A percentile compares a stretch with the other conserved stretches of the same genome.
Conservation (phyloP, 2,329 filamentous ascomycete genomes). For the Alternaria infectoria region DNA sequence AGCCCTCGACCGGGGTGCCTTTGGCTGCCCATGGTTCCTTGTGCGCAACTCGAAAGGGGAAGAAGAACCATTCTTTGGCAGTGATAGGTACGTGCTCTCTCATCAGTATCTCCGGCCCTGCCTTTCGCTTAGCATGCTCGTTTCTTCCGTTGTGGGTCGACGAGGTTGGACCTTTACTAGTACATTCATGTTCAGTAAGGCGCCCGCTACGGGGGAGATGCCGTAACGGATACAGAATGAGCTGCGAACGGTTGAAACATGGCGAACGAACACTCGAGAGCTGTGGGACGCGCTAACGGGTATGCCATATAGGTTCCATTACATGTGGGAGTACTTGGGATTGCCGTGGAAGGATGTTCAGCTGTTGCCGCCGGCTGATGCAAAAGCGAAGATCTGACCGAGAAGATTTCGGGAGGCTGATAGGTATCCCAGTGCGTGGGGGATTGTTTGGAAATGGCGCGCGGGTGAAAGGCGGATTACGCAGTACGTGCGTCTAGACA, state of each 20-base stretch:
- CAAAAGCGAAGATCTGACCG: slow-evolving; percentile 41
- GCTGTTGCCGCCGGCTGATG: slow-evolving; percentile 44
- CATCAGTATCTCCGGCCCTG: background rate
- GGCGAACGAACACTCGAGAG: slow-evolving; percentile 3
- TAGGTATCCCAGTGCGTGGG: background rate
- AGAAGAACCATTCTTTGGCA: slow-evolving; percentile 76
- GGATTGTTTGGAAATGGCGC: background rate
- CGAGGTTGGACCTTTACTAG: slow-evolving; percentile 1
- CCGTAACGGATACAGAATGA: background rate
- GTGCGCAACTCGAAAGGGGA: slow-evolving; percentile 64
- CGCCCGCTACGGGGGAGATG: slow-evolving; percentile 12
- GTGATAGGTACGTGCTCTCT: slow-evolving; percentile 63
- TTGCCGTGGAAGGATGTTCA: slow-evolving; percentile 65
- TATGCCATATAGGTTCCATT: slow-evolving; percentile 62
- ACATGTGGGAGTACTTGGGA: slow-evolving; percentile 70
- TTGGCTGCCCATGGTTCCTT: slow-evolving; percentile 79
- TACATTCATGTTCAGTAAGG: slow-evolving; percentile 10
- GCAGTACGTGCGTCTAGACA: background rate
- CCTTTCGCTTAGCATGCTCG: background rate
- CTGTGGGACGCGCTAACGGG: slow-evolving; percentile 17
- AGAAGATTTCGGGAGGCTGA: background rate
- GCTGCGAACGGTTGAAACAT: slow-evolving; percentile 24
- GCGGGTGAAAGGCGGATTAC: background rate
- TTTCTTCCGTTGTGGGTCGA: background rate
- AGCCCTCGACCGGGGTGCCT: slow-evolving; percentile 71